phyloP scores from a whole-genome alignment of 148 eudicot species.

The Simmondsia chinensis region DNA sequence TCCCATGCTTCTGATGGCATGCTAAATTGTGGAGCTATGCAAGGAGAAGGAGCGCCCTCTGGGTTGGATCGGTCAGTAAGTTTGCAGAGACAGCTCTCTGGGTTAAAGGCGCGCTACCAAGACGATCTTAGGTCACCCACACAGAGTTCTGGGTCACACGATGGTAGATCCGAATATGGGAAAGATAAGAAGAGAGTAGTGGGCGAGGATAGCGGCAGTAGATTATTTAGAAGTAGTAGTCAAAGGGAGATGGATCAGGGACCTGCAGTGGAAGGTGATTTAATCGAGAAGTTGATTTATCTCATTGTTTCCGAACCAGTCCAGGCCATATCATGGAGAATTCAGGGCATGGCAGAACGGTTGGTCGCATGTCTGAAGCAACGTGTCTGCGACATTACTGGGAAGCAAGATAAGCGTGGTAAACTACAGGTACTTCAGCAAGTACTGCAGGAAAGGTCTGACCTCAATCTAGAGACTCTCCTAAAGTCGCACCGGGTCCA shows the following conservation, averaged over 20 bases:
- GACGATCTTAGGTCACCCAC: constrained; percentile 43
- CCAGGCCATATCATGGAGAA: constrained; percentile 49
- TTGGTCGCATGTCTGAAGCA: constrained; percentile 47
- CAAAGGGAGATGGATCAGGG: constrained; percentile 37
- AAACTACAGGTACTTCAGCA: constrained; percentile 58
- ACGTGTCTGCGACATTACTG: constrained; percentile 41
- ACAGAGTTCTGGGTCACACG: constrained; percentile 59
- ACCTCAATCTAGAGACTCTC: constrained; percentile 57
- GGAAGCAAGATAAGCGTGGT: constrained; percentile 42
- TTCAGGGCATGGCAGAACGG: constrained; percentile 56
- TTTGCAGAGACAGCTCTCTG: constrained; percentile 50
- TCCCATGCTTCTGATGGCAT: constrained; percentile 42
- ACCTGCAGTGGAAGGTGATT: constrained; percentile 36
- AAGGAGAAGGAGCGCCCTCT: constrained; percentile 24
- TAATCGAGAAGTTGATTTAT: constrained; percentile 52
- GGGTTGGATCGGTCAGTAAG: constrained; percentile 47
- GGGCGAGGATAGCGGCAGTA: constrained; percentile 45
- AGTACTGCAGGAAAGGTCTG: constrained; percentile 56
- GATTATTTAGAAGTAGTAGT: constrained; percentile 28
- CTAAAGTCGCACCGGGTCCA: constrained; percentile 58
- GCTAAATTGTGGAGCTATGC: constrained; percentile 35
- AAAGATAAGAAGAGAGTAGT: constrained; percentile 37
- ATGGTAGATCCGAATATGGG: constrained; percentile 42
- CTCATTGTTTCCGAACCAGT: constrained; percentile 72
- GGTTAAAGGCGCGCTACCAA: constrained; percentile 26